A percentile compares a stretch with the other conserved stretches of the same genome.
Conservation (phyloP, 768 basidiomycete species). For the Tremella mesenterica region DNA sequence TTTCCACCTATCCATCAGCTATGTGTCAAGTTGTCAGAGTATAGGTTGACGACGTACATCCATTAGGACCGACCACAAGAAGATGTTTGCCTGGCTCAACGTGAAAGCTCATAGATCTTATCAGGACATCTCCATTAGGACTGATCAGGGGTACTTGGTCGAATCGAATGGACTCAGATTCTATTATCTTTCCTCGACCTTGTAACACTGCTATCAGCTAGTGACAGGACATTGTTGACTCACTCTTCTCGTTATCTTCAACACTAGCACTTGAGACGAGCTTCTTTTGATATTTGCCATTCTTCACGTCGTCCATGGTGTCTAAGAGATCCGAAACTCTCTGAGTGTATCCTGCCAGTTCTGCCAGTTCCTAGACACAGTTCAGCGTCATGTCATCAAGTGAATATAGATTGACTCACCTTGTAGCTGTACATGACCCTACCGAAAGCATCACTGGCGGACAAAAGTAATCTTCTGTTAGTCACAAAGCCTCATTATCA, state of each 20-base stretch:
- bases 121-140: slow-evolving; percentile 86
- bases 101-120: slow-evolving; percentile 74
- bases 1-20: slow-evolving; percentile 38
- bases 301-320: slow-evolving; percentile 76
- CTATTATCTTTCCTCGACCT: slow-evolving; percentile 67
- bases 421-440: slow-evolving; percentile 97
- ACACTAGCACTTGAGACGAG: slow-evolving; percentile 65
- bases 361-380: slow-evolving; percentile 60
- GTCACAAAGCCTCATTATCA: slow-evolving; percentile 73
- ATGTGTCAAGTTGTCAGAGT: neutral
- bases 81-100: slow-evolving; percentile 89
- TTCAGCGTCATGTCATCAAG: neutral
- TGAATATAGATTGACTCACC: slow-evolving; percentile 23
- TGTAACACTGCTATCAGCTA: slow-evolving; percentile 54
- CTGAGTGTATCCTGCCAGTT: slow-evolving; percentile 90
- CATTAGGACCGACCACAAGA: slow-evolving; percentile 89
- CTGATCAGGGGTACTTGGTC: slow-evolving; percentile 91
- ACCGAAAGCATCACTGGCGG: slow-evolving; percentile 83
- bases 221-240: slow-evolving; percentile 31
- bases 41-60: slow-evolving; percentile 48
- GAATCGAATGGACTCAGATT: slow-evolving; percentile 74
- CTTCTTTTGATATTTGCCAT: slow-evolving; percentile 79
- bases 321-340: slow-evolving; percentile 81
- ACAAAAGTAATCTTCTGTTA: slow-evolving; percentile 79
- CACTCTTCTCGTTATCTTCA: slow-evolving; percentile 68